phyloP scores from a whole-genome alignment of 257 asterid genomes.

The Phtheirospermum japonicum region DNA sequence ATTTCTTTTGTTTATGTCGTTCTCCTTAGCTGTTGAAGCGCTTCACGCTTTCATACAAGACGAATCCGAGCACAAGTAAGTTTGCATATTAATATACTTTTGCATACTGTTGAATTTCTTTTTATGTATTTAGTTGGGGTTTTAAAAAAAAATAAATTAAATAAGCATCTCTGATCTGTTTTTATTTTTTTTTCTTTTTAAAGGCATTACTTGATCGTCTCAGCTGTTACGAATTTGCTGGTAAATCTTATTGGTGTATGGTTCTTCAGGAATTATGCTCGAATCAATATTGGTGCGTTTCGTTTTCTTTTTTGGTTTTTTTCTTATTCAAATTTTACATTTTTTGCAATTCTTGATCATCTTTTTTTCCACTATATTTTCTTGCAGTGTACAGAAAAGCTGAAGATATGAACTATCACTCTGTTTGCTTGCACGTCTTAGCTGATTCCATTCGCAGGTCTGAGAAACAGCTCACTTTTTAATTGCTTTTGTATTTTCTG shows the following conservation, averaged over 20 bases:
- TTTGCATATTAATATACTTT: slow-evolving; percentile 25
- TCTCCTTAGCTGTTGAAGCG: slow-evolving; percentile 97
- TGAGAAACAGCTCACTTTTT: slow-evolving; percentile 19
- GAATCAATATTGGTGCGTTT: slow-evolving; percentile 75
- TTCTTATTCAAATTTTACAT: slow-evolving; percentile 1
- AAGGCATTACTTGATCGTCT: slow-evolving; percentile 94
- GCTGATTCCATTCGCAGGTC: slow-evolving; percentile 98
- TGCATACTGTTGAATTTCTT: slow-evolving; percentile 11
- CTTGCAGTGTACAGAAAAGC: slow-evolving; percentile 83
- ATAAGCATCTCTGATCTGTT: slow-evolving; percentile 18
- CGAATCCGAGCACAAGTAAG: slow-evolving; percentile 98
- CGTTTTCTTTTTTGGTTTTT: slow-evolving; percentile 22
- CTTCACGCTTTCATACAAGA: slow-evolving; percentile 96
- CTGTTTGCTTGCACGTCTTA: slow-evolving; percentile 89
- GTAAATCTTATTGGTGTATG: slow-evolving; percentile 97
- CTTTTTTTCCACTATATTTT: slow-evolving; percentile 3
- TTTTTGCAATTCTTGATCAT: neutral
- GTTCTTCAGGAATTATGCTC: slow-evolving; percentile 96
- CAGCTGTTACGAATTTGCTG: slow-evolving; percentile 89
- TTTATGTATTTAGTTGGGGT: slow-evolving; percentile 3
- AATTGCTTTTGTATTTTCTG: slow-evolving; percentile 9
- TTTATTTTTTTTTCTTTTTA: no score
- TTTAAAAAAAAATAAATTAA: neutral
- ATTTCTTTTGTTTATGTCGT: slow-evolving; percentile 92
- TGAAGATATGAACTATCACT: slow-evolving; percentile 95